Base-by-base conservation (phyloP, 139 green algal genomes). In the Micractinium conductrix region DNA sequence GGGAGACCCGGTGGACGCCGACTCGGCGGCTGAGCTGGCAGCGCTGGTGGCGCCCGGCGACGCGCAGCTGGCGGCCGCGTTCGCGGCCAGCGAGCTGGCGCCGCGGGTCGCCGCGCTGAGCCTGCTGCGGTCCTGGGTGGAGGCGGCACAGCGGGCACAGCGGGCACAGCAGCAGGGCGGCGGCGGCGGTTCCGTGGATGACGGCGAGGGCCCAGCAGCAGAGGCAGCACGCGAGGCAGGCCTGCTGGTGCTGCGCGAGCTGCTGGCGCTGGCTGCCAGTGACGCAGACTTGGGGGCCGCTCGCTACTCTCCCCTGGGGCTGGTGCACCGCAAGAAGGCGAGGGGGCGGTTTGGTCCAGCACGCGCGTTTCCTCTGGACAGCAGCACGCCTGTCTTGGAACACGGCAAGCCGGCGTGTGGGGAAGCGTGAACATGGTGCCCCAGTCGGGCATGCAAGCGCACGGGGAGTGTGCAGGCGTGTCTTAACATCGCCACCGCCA, bases 311-410 rank as follows among this genome's bases (percentile, higher is more conserved):
- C 16, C 40, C 28, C 53, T 82, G 26, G 28, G 79, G 12, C 58
- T 65, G 35, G 70, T 88, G 30, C 95, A 98, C 74, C 83, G 92
- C 21, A 82, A 86, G 2, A 96, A 96, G 87, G 86, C 93, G 45
- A 79, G 86, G 0, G 40, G 37, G 24, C 19, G 24, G 53, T 62
- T 22, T 62, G 19, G 16, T 10, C 12, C 48, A 68, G 6, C 58
- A 6, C 58, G 14, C 58, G 24, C 45, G 65, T 72, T 12, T 72
- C 6, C n/a, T 72, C 9, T n/a, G n/a, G n/a, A n/a, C n/a, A n/a
- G n/a, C n/a, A n/a, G n/a, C n/a, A n/a, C n/a, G n/a, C n/a, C n/a
- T n/a, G n/a, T n/a, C n/a, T n/a, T n/a, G n/a, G n/a, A n/a, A n/a
- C n/a, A n/a, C n/a, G n/a, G n/a, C n/a, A n/a, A n/a, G n/a, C n/a